Evolutionary conservation across 805 yeast genomes (phyloP), one percentile per base, ranked within the genome.

Genomic region (Candida endomychidarum): DNA sequence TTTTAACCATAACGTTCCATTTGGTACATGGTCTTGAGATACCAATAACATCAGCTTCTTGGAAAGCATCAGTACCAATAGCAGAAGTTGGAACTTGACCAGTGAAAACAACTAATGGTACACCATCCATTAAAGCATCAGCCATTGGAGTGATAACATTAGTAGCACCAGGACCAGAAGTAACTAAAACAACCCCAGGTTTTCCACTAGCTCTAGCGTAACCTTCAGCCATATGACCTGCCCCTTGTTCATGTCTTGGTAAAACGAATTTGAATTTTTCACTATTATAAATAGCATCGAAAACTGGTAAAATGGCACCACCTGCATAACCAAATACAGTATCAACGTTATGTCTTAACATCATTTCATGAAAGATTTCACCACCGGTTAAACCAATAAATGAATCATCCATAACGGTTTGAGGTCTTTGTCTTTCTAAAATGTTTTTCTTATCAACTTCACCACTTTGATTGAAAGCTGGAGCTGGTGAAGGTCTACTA

Each of bases 141-240:
- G 96, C 96, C 86, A 93, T 79, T 41, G 99, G 96, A n/a, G 99
- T 93, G 49, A 93, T 82, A 44, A 93, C 96, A 59, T 93, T 93
- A 40, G 99, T 93, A 36, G 98, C 99, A 58, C 98, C 99, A 21
- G 99, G 99, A 38, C 99, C 99, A 1, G 96, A 88, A n/a, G 99
- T 93, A 38, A 93, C 99, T 55, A 93, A 72, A 36, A 93, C 98
- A 49, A 93, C 95, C 70, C 99, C 99, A 10, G 97, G 95, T 66
- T 87, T 93, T 44, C 98, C 99, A 14, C 80, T 68, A 28, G 96
- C 99, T 52, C 95, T 77, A 41, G 99, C 97, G 53, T 93, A 93
- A 45, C 99, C 99, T 70, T 93, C 97, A 41, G 99, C 99, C 98
- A 93, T 93, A 67, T 93, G 99, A 38, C 99, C 99, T 12, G 98